phyloP scores from a whole-genome alignment of 2,329 filamentous ascomycete species.

The Beauveria asiatica region DNA sequence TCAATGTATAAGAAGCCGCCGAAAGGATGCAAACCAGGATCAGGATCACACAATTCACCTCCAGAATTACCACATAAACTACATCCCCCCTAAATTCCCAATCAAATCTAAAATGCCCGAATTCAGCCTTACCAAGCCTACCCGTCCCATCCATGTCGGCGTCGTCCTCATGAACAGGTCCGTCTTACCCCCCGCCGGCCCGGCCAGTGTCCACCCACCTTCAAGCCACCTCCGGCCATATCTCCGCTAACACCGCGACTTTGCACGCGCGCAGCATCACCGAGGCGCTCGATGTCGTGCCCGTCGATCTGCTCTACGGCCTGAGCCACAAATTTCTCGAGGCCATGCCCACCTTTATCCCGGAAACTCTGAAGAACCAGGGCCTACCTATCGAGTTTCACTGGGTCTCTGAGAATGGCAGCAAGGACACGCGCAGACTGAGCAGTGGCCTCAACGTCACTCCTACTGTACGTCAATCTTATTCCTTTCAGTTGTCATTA shows the following conservation, averaged over 20 bases:
- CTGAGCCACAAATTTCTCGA: conserved; percentile 16
- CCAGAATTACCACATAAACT: neutral
- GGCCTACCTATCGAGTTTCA: conserved; percentile 23
- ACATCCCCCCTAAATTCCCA: fast-evolving
- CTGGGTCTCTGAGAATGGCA: conserved; percentile 24
- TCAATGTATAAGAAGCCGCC: neutral
- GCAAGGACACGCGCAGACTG: conserved; percentile 14
- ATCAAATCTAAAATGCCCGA: neutral
- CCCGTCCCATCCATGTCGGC: conserved; percentile 20
- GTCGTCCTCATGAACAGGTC: conserved; percentile 23
- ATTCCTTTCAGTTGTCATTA: too few relatives aligned
- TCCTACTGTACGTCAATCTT: conserved; percentile 20
- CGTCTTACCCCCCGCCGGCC: neutral
- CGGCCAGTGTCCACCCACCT: too few relatives aligned
- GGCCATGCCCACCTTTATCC: conserved; percentile 14
- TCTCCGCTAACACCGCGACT: neutral
- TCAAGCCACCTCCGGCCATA: too few relatives aligned
- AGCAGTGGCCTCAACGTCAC: conserved; percentile 21
- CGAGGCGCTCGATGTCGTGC: conserved; percentile 27
- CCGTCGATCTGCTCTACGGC: conserved; percentile 22
- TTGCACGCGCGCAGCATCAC: conserved; percentile 18
- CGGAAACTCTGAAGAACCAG: conserved; percentile 14
- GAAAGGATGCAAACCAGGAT: neutral
- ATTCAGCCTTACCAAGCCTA: conserved; percentile 19
- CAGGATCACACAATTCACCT: neutral